Base-by-base conservation (phyloP, 805 yeast species). In the Starmerella gropengiesseri region DNA sequence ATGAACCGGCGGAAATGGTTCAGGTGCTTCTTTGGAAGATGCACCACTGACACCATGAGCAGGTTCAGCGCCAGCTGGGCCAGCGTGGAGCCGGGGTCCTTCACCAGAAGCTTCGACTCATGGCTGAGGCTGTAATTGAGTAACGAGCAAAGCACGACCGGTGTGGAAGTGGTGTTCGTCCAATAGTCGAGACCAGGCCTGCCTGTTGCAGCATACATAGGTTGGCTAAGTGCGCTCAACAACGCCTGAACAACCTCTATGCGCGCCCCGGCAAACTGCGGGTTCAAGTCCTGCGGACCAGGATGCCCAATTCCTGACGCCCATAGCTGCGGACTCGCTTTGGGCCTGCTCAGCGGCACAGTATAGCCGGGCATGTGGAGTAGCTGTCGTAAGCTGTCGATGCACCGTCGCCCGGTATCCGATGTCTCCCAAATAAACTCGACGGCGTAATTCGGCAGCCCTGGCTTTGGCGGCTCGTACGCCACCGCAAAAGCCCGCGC, bases 291-390 rank as follows among this genome's bases (percentile, higher is more conserved):
- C 53, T 64, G 41, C 44, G 46, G 58, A 37, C 43, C 59, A 2
- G 59, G 53, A 3, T 64, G 57, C 2, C 84, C 87, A 25, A 86
- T 69, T 5, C 95, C 95, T 3, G 81, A 75, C 52, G 82, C 93
- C 95, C 95, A 86, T 1, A 80, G 65, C 28, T 31, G 40, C 7
- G 16, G 12, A 4, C 20, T 34, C 12, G 32, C 31, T 7, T 30
- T 20, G 11, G 45, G 18, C 9, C 36, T 27, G 18, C 44, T 38
- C 4, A 43, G 45, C 4, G 66, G 58, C 7, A 75, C 58, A 0
- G 87, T 75, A 54, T 80, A 80, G 1, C 74, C 74, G 9, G 68
- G 65, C 29, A 67, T 65, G 56, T 78, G 78, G 32, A 79, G 57
- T n/a, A 79, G 58, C 18, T 65, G 63, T 2, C 74, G 62, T 2